Base-by-base conservation (phyloP, 169 alveolate species). In the Fabrea salina region DNA sequence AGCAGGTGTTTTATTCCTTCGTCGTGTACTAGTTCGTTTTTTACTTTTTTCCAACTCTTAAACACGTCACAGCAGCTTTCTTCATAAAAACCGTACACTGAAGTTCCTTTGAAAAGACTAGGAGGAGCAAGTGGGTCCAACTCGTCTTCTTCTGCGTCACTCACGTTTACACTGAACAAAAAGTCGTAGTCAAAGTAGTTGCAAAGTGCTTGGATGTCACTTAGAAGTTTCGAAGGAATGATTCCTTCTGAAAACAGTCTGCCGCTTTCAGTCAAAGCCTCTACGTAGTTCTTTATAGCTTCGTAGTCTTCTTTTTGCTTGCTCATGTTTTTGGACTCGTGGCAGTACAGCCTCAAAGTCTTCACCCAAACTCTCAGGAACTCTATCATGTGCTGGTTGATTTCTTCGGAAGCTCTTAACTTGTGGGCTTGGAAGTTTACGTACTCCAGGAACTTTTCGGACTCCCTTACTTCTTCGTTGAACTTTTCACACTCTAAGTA, bases 401-500 rank as follows among this genome's bases (percentile, higher is more conserved):
- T 16, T 2, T 22, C 2, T 11, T 22, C 11, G 7, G 39, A 13
- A 32, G 11, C 13, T 8, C n/a, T 11, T 7, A 61, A n/a, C 8
- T 41, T 2, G 25, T 47, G 30, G 0, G n/a, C 32, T 30, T 68
- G 61, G 13, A 44, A 19, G 13, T 43, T 19, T 19, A 68, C 44
- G 4, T 68, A 68, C 19, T n/a, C 8, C 40, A 68, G 11, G 30
- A 68, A 68, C 11, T 40, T 30, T 11, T 37, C 39, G 2, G 27
- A 68, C 13, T 16, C 16, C n/a, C 44, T 43, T 33, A 68, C 16
- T 41, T 68, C 37, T 7, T 19, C 40, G 30, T 40, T 68, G 0
- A 30, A 8, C n/a, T 19, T 68, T 47, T 68, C 78, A 44, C 64
- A 40, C 43, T 68, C 61, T 25, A 68, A 13, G 27, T 68, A 68